Percentiles rank a stretch among this genome's conserved stretches.
Evolutionary conservation across 148 eudicot species (phyloP).

Genomic region (Fallopia convolvulus): DNA sequence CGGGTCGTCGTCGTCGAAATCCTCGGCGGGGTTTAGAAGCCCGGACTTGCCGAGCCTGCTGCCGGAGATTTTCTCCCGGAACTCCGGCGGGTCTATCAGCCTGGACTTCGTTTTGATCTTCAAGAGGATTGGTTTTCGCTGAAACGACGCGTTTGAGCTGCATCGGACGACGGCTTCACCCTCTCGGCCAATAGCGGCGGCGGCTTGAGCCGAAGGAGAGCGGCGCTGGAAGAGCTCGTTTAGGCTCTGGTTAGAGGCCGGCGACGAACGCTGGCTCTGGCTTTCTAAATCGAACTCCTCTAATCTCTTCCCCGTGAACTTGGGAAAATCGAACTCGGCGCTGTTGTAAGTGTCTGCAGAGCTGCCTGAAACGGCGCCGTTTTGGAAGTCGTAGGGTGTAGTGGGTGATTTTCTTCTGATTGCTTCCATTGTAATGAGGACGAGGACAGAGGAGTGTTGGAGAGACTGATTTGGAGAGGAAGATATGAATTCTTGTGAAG

Average conservation of each 20-base stretch:
- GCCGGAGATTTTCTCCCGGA: slow-evolving; percentile 15
- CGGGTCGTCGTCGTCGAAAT: slow-evolving; percentile 81
- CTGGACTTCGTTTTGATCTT: slow-evolving; percentile 61
- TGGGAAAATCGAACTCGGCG: background rate
- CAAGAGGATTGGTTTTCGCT: slow-evolving; percentile 29
- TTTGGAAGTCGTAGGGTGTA: slow-evolving; percentile 38
- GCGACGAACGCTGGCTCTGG: slow-evolving; percentile 11
- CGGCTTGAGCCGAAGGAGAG: background rate
- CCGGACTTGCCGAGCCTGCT: slow-evolving; percentile 37
- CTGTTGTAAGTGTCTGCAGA: background rate
- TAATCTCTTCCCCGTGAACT: no score
- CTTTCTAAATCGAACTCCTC: slow-evolving; percentile 16
- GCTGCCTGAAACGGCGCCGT: slow-evolving; percentile 20
- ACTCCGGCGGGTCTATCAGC: slow-evolving; percentile 57
- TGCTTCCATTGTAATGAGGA: slow-evolving; percentile 19
- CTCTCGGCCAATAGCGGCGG: background rate
- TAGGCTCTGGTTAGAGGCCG: background rate
- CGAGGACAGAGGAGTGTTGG: no score
- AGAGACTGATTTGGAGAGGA: background rate
- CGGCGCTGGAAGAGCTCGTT: background rate
- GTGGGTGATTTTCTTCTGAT: slow-evolving; percentile 4
- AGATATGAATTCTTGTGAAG: background rate
- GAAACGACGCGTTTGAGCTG: slow-evolving; percentile 51
- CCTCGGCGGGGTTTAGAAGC: slow-evolving; percentile 21
- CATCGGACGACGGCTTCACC: slow-evolving; percentile 48